Base-by-base conservation (phyloP, 179 eudicot species). In the Spergularia azorica region DNA sequence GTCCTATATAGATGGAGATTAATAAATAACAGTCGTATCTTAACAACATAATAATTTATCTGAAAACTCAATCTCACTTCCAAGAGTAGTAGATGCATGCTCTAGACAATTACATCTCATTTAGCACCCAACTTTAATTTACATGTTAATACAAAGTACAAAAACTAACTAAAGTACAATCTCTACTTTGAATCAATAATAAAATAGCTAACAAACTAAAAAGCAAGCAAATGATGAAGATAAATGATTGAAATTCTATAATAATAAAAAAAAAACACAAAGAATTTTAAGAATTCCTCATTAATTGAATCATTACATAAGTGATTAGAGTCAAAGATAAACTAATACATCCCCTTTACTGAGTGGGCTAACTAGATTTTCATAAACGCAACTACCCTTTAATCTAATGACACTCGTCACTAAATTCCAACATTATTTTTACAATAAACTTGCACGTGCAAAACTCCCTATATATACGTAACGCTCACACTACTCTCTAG, bases 301-400 rank as follows among this genome's bases (percentile, higher is more conserved):
- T 36, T 76, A 67, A 72, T 76, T 72, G 59, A 81, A 77, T 66
- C 70, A 76, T 72, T 67, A 75, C 55, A 16, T 41, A 52, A 57
- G 21, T 80, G 70, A 77, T 81, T 81, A 81, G 73, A 52, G 75
- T 67, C 59, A 73, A 73, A 77, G 84, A 81, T 81, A 77, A 81
- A 81, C 9, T 76, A 76, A 71, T 68, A 41, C 36, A 76, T n/a
- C 36, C 12, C 59, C 36, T 50, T 58, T 71, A 11, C 48, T 81
- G 77, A 77, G 84, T 81, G 80, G 70, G 52, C 72, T 77, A 81
- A 81, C 71, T 81, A 77, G 84, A 81, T 81, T 77, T 76, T 77
- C 80, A 81, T 72, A 65, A 81, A 77, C 80, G 59, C 65, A 41
- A 79, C 32, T 21, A 18, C 50, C 59, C 13, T 32, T 75, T 46